Evolutionary conservation across 495 filamentous ascomycete species (phyloP).

Genomic region (Lindgomyces ingoldianus): DNA sequence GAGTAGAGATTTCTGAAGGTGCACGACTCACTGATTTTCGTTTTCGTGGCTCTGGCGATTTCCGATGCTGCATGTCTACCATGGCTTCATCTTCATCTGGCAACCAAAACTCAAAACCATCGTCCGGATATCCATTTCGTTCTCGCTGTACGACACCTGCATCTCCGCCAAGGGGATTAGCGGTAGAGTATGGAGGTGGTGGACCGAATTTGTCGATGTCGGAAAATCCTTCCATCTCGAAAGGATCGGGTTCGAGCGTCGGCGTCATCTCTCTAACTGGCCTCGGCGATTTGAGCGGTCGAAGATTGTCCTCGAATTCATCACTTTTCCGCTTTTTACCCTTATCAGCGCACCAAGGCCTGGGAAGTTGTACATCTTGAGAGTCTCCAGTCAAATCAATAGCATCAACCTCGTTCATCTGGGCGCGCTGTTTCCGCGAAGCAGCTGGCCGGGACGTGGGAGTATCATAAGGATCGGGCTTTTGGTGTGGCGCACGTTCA

Average conservation of each 20-base stretch:
- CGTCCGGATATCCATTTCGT: conserved; percentile 4
- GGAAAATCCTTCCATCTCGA: conserved; percentile 24
- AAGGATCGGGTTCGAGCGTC: not conserved
- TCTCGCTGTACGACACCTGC: not conserved
- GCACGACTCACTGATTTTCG: conserved; percentile 32
- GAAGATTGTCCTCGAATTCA: conserved; percentile 54
- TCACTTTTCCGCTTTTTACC: conserved; percentile 75
- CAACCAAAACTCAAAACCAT: not conserved
- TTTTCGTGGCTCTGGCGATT: conserved; percentile 12
- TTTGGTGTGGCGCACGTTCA: not conserved
- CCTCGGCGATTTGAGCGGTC: conserved; percentile 5
- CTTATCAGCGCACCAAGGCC: conserved; percentile 46
- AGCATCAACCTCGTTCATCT: conserved; percentile 52
- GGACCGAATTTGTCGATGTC: conserved; percentile 40
- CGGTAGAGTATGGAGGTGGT: conserved; percentile 37
- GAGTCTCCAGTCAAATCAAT: conserved; percentile 70
- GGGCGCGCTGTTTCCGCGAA: not conserved
- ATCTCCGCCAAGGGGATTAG: not conserved
- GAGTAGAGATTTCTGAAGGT: conserved; percentile 22
- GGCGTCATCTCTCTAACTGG: not conserved
- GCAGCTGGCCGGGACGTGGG: not conserved
- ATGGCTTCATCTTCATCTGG: conserved; percentile 23
- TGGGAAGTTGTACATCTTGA: not conserved
- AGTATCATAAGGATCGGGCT: not conserved
- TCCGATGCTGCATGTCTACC: not conserved